A percentile compares a stretch with the other conserved stretches of the same genome.
Conservation (phyloP, 352 stramenopile species). For the Plasmopara halstedii region DNA sequence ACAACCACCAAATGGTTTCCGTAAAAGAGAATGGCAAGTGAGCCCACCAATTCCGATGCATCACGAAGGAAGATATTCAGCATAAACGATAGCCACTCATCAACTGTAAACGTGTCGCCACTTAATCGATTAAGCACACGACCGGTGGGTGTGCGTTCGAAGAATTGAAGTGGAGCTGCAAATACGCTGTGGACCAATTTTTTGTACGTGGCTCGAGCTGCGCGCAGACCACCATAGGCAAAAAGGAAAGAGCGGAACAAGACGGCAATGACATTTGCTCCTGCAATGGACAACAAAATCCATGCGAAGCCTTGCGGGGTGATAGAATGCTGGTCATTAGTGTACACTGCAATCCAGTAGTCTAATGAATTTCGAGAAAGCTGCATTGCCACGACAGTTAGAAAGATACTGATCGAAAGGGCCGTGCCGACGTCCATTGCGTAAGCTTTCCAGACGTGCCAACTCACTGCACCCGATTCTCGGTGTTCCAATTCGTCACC, state of each 20-base stretch:
- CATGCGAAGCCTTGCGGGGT: slow-evolving; percentile 40
- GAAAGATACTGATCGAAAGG: slow-evolving; percentile 36
- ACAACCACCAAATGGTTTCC: slow-evolving; percentile 67
- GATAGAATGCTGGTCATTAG: slow-evolving; percentile 48
- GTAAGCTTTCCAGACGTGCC: slow-evolving; percentile 61
- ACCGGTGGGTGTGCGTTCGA: slow-evolving; percentile 54
- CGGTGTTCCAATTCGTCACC: slow-evolving; percentile 47
- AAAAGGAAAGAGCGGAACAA: slow-evolving; percentile 83
- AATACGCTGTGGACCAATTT: slow-evolving; percentile 51
- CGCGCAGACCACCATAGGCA: slow-evolving; percentile 64
- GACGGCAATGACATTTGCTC: slow-evolving; percentile 53
- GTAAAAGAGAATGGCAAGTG: slow-evolving; percentile 73
- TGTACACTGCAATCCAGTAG: slow-evolving; percentile 82
- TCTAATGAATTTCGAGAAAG: slow-evolving; percentile 66
- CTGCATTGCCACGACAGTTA: slow-evolving; percentile 67
- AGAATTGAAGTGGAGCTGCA: slow-evolving; percentile 50
- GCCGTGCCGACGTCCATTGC: slow-evolving; percentile 37
- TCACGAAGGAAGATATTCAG: slow-evolving; percentile 87
- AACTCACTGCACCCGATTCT: slow-evolving; percentile 41
- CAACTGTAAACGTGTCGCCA: slow-evolving; percentile 73
- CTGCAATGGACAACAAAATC: slow-evolving; percentile 55
- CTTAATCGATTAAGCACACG: slow-evolving; percentile 73
- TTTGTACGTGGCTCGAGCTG: slow-evolving; percentile 54
- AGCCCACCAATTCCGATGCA: slow-evolving; percentile 54
- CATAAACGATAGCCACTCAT: slow-evolving; percentile 86